Evolutionary conservation across 1,284 basidiomycete genomes (phyloP).

Genomic region (Somion occarium): DNA sequence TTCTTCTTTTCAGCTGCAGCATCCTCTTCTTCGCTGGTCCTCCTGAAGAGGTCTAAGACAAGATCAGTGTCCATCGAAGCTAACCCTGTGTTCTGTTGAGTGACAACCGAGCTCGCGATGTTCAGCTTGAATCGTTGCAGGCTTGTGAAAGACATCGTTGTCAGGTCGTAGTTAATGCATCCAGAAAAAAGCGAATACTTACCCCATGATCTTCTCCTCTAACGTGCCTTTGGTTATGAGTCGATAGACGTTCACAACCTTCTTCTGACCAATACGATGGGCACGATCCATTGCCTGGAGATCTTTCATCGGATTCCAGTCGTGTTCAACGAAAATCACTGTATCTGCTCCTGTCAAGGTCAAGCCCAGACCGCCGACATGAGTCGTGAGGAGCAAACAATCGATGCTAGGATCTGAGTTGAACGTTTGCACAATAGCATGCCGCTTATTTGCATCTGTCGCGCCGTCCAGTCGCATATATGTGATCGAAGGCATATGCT

Average conservation of each 20-base stretch:
- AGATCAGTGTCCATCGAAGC: conserved; percentile 96
- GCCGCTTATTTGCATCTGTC: conserved; percentile 87
- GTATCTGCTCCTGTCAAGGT: conserved; percentile 98
- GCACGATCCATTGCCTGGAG: conserved; percentile 99
- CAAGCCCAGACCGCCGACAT: conserved; percentile 93
- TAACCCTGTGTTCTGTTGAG: conserved; percentile 93
- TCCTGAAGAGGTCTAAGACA: conserved; percentile 91
- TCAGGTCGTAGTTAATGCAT: conserved; percentile 22
- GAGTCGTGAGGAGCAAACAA: conserved; percentile 92
- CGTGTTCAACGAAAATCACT: conserved; percentile 99
- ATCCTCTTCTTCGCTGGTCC: conserved; percentile 72
- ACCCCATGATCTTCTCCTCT: conserved; percentile 99
- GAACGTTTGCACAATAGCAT: conserved; percentile 97
- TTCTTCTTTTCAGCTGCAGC: conserved; percentile 51
- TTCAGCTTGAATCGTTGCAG: conserved; percentile 97
- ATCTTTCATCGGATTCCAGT: conserved; percentile 99
- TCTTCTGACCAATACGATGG: conserved; percentile 97
- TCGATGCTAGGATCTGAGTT: conserved; percentile 98
- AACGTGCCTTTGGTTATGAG: conserved; percentile 95
- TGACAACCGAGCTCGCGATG: conserved; percentile 95
- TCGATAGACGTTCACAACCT: conserved; percentile 98
- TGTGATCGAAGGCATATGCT: conserved; percentile 91
- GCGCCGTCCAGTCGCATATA: conserved; percentile 97
- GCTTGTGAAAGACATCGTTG: conserved; percentile 5
- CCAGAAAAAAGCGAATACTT: conserved; percentile 34